A percentile compares a stretch with the other conserved stretches of the same genome.
Conservation (phyloP, 1,284 basidiomycete genomes). For the Cryptococcus sp. region DNA sequence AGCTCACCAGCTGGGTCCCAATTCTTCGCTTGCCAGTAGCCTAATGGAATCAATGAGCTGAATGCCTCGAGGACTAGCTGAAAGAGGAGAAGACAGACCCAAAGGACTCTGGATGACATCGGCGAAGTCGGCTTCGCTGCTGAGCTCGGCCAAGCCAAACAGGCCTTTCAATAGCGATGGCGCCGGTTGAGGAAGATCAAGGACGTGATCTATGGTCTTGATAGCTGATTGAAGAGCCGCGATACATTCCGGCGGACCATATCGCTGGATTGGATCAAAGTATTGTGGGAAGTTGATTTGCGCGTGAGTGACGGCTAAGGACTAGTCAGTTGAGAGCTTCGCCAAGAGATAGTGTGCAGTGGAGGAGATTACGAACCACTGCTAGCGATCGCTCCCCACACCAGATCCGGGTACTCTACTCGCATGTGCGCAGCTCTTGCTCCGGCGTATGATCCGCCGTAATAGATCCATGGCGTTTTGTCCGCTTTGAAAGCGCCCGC, state of each 20-base stretch:
- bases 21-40: constrained; percentile 64
- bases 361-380: constrained; percentile 58
- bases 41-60: constrained; percentile 18
- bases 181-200: constrained; percentile 59
- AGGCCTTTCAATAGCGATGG: constrained; percentile 63
- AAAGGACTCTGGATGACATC: constrained; percentile 60
- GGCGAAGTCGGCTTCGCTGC: constrained; percentile 76
- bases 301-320: constrained; percentile 56
- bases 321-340: constrained; percentile 2
- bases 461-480: constrained; percentile 85
- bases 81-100: constrained; percentile 13
- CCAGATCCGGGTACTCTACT: constrained; percentile 69
- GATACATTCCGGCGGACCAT: constrained; percentile 72
- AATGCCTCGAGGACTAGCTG: background rate
- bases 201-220: constrained; percentile 60
- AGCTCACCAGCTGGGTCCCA: constrained; percentile 67
- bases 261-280: constrained; percentile 78
- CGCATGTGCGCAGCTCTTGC: constrained; percentile 92
- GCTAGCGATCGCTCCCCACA: constrained; percentile 88
- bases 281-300: constrained; percentile 62
- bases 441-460: constrained; percentile 81
- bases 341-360: background rate
- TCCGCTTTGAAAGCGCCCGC: constrained; percentile 57
- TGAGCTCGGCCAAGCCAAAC: constrained; percentile 69
- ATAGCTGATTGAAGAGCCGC: constrained; percentile 67